Evolutionary conservation across 1,284 basidiomycete genomes (phyloP).

Genomic region (Peniophora sp.): DNA sequence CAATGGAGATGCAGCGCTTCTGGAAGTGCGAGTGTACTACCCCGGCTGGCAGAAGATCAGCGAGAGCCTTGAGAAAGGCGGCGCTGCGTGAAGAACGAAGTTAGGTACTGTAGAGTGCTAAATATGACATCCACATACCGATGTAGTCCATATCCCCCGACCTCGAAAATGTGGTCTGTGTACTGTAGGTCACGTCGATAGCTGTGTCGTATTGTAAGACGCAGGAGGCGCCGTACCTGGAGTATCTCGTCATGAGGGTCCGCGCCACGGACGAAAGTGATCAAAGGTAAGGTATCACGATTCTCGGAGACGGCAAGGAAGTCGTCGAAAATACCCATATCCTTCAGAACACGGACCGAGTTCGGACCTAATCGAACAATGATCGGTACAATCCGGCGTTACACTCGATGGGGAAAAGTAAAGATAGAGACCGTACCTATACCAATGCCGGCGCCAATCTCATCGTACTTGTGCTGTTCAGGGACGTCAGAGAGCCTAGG

Average conservation of each 20-base stretch:
- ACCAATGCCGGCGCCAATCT: slow-evolving; percentile 45
- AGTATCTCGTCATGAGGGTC: neutral
- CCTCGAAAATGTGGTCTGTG: slow-evolving; percentile 14
- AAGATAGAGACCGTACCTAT: slow-evolving; percentile 24
- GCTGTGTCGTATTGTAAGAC: neutral
- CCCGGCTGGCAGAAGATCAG: slow-evolving; percentile 29
- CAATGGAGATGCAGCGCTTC: slow-evolving; percentile 33
- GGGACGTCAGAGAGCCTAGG: neutral
- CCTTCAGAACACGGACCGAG: slow-evolving; percentile 33
- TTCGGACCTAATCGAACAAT: slow-evolving; percentile 34
- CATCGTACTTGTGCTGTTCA: slow-evolving; percentile 31
- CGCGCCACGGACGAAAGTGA: slow-evolving; percentile 32
- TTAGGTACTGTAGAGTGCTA: neutral
- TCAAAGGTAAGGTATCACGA: slow-evolving; percentile 20
- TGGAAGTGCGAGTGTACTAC: slow-evolving; percentile 31
- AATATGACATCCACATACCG: slow-evolving; percentile 4
- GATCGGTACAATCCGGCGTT: neutral
- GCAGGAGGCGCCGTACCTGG: neutral
- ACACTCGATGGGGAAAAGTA: too few species aligned
- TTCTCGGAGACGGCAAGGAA: slow-evolving; percentile 30
- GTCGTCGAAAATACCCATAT: slow-evolving; percentile 32
- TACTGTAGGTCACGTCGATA: too few species aligned
- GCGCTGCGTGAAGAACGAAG: slow-evolving; percentile 22
- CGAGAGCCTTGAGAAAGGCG: slow-evolving; percentile 35
- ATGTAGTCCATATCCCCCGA: slow-evolving; percentile 18